A percentile compares a stretch with the other conserved stretches of the same genome.
Conservation (phyloP, 225 moss, liverwort and hornwort genomes). For the Sphagnum tenellum region DNA sequence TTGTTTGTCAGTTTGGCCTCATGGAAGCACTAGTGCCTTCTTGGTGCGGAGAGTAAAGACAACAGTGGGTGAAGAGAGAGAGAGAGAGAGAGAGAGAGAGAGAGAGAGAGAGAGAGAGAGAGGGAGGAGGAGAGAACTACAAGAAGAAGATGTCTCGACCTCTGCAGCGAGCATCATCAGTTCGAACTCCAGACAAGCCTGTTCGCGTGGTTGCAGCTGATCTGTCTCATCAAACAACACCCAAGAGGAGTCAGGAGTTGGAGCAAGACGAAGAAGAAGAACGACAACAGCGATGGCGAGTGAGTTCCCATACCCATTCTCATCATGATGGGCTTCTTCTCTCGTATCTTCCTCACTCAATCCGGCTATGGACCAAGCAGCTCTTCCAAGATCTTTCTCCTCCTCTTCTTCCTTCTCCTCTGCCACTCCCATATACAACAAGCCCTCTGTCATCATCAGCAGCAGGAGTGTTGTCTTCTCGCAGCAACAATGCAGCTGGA, state of each 20-base stretch:
- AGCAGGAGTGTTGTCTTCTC: no score
- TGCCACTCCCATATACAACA: no score
- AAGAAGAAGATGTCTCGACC: conserved; percentile 45
- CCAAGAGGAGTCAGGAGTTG: conserved; percentile 12
- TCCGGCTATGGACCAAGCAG: conserved; percentile 37
- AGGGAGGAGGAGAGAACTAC: no score
- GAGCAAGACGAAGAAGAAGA: conserved; percentile 6
- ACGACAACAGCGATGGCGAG: conserved; percentile 16
- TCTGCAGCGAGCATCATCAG: conserved; percentile 27
- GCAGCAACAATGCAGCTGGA: conserved; percentile 8
- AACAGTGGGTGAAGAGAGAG: no score
- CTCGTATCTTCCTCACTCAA: conserved; percentile 28
- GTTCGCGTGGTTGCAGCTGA: conserved; percentile 3
- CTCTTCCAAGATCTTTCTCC: conserved; percentile 12
- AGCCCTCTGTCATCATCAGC: no score
- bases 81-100: no score
- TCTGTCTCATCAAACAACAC: conserved; percentile 10
- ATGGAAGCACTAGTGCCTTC: no score
- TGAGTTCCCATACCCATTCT: background rate
- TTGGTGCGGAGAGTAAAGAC: no score
- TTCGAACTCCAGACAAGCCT: conserved; percentile 25
- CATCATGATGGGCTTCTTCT: conserved; percentile 10
- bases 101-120: no score
- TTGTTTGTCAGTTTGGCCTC: no score
- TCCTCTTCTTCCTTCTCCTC: background rate